These are phyloP conservation scores for Waltiozyma sp. DNA, from an alignment of 1,139 yeast species.

Conservation along the genomic window DNA sequence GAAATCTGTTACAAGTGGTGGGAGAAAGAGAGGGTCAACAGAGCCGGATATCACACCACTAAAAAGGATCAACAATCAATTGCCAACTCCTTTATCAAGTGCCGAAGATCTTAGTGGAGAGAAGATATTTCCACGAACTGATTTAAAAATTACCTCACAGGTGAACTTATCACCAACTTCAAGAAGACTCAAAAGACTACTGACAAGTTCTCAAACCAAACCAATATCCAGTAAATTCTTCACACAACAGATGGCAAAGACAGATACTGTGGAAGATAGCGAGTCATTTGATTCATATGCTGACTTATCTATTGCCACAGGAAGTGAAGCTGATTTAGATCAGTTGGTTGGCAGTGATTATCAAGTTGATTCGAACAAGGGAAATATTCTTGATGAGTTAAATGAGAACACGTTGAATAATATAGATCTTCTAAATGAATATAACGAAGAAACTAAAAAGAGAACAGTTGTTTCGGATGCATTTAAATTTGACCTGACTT, in stretches of 20 bases:
- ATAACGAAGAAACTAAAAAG: neutral
- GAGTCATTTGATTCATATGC: neutral
- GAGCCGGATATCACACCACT: neutral
- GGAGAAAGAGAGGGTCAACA: neutral
- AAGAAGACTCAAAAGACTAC: slow-evolving; percentile 12
- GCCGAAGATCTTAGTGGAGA: neutral
- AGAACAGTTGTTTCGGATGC: neutral
- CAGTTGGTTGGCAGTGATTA: neutral
- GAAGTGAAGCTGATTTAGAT: neutral
- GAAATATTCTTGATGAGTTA: slow-evolving; percentile 1
- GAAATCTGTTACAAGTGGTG: neutral
- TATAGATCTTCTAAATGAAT: neutral
- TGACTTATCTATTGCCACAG: neutral
- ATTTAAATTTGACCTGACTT: slow-evolving; percentile 3
- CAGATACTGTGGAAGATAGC: neutral
- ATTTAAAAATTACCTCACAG: neutral
- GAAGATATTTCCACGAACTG: neutral
- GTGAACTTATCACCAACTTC: slow-evolving; percentile 15
- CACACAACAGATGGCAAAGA: neutral
- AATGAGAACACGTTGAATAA: slow-evolving; percentile 19
- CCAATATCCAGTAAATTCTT: slow-evolving; percentile 10
- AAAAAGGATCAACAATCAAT: slow-evolving; percentile 2
- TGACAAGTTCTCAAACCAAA: slow-evolving; percentile 3
- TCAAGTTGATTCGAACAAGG: neutral
- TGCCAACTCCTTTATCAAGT: slow-evolving; percentile 9